These are phyloP conservation scores for Malassezia caprae DNA, from an alignment of 1,284 basidiomycete genomes.

Conservation along the genomic window DNA sequence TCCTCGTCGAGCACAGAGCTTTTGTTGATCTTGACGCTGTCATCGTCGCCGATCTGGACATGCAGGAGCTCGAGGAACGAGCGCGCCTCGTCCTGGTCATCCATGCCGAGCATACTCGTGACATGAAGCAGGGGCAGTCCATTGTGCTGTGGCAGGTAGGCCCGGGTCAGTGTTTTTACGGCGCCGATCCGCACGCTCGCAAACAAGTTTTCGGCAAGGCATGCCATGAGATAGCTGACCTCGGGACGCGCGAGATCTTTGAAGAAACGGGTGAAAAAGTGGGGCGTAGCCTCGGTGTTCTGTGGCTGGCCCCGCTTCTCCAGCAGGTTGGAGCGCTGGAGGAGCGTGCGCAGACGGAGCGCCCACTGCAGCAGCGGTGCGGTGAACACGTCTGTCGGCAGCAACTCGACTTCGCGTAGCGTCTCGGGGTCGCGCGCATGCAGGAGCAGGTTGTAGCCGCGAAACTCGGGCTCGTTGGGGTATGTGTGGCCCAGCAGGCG, in stretches of 20 bases:
- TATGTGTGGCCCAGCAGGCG: slow-evolving; percentile 60
- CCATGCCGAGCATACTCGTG: slow-evolving; percentile 24
- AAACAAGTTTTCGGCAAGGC: slow-evolving; percentile 54
- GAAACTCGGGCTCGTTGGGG: slow-evolving; percentile 84
- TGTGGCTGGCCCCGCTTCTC: slow-evolving; percentile 49
- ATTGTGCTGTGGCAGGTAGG: slow-evolving; percentile 50
- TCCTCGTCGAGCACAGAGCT: slow-evolving; percentile 54
- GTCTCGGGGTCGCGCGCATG: slow-evolving; percentile 77
- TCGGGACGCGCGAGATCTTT: slow-evolving; percentile 49
- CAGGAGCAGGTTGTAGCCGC: slow-evolving; percentile 82
- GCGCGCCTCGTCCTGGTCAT: slow-evolving; percentile 29
- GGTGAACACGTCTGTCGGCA: slow-evolving; percentile 62
- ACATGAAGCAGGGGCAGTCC: slow-evolving; percentile 28
- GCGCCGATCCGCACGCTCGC: slow-evolving; percentile 53
- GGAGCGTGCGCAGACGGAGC: slow-evolving; percentile 65
- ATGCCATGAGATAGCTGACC: slow-evolving; percentile 53
- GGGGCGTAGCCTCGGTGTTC: slow-evolving; percentile 53
- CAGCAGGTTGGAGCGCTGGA: slow-evolving; percentile 64
- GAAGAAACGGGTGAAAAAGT: slow-evolving; percentile 57
- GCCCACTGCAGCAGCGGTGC: slow-evolving; percentile 72
- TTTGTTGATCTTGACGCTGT: slow-evolving; percentile 22
- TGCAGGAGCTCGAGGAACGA: slow-evolving; percentile 45
- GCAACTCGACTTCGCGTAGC: slow-evolving; percentile 59
- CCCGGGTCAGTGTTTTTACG: slow-evolving; percentile 51
- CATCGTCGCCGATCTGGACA: slow-evolving; percentile 37